A percentile compares a stretch with the other conserved stretches of the same genome.
phyloP scores from a whole-genome alignment of 345 rosid species.

The Acer campestre region DNA sequence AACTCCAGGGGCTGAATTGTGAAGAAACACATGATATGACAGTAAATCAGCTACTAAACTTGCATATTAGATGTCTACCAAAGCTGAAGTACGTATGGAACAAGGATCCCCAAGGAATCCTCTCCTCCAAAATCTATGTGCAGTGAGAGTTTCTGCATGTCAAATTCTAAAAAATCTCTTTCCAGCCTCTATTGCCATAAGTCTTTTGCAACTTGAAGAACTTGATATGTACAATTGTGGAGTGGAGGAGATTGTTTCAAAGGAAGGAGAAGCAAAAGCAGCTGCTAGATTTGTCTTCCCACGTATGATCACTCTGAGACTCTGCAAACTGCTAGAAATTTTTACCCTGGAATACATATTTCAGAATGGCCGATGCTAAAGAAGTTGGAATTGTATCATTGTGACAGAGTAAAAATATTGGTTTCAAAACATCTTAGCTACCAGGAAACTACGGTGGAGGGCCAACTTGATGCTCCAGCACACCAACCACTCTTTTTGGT shows the following conservation, averaged over 20 bases:
- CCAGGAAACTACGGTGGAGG: neutral
- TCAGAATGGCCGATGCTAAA: neutral
- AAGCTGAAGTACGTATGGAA: neutral
- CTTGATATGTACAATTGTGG: too few relatives aligned
- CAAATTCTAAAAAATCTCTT: neutral
- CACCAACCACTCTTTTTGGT: neutral
- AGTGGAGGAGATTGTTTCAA: too few relatives aligned
- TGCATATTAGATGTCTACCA: neutral
- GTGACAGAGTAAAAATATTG: slow-evolving; percentile 3
- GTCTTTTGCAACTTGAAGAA: too few relatives aligned
- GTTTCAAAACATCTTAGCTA: neutral
- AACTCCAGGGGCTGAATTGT: neutral
- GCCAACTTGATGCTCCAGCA: neutral
- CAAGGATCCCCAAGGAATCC: neutral
- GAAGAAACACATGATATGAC: neutral
- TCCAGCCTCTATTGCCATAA: too few relatives aligned
- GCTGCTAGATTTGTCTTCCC: too few relatives aligned
- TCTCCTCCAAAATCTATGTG: neutral
- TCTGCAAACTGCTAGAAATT: neutral
- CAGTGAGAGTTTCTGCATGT: neutral
- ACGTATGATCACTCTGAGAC: neutral
- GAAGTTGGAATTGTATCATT: slow-evolving; percentile 7
- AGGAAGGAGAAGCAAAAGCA: too few relatives aligned
- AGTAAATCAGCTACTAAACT: neutral
- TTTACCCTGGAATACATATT: slow-evolving; percentile 12